Percentiles rank a stretch among this genome's conserved stretches.
Conservation (phyloP, 352 stramenopile species). For the Globisporangium paddicum region DNA sequence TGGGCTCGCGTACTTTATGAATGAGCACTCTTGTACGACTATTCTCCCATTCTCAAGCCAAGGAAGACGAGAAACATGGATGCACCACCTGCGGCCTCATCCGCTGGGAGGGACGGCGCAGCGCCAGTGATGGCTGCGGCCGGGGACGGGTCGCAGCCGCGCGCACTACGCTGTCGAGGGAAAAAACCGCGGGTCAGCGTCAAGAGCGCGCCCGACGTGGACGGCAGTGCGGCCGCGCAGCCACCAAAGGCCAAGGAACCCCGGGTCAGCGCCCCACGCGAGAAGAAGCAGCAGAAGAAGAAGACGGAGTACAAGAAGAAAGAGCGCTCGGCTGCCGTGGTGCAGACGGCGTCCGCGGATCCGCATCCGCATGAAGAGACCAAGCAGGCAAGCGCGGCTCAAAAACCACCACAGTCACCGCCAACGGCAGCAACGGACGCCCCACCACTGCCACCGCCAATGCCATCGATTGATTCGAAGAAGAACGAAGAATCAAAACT, state of each 20-base stretch:
- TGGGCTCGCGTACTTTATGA: too few relatives aligned
- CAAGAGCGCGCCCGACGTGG: neutral
- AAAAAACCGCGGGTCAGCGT: neutral
- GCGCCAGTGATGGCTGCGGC: too few relatives aligned
- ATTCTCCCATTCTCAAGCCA: too few relatives aligned
- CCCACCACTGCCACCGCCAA: neutral
- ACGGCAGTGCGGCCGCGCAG: neutral
- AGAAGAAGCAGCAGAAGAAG: neutral
- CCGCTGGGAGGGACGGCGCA: neutral
- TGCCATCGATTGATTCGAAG: neutral
- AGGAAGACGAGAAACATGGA: neutral
- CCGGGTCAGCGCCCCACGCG: neutral
- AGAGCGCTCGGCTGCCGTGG: neutral
- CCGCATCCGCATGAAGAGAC: neutral
- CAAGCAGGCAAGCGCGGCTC: neutral
- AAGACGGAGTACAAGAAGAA: slow-evolving; percentile 3
- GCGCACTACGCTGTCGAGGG: neutral
- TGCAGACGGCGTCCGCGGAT: neutral
- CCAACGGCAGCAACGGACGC: neutral
- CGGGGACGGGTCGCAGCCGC: neutral
- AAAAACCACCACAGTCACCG: neutral
- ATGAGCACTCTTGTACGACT: too few relatives aligned
- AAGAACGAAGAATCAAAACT: slow-evolving; percentile 4
- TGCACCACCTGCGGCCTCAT: neutral
- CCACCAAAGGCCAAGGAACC: neutral